Base-by-base conservation (phyloP, 345 rosid species). In the Conringia planisiliqua region DNA sequence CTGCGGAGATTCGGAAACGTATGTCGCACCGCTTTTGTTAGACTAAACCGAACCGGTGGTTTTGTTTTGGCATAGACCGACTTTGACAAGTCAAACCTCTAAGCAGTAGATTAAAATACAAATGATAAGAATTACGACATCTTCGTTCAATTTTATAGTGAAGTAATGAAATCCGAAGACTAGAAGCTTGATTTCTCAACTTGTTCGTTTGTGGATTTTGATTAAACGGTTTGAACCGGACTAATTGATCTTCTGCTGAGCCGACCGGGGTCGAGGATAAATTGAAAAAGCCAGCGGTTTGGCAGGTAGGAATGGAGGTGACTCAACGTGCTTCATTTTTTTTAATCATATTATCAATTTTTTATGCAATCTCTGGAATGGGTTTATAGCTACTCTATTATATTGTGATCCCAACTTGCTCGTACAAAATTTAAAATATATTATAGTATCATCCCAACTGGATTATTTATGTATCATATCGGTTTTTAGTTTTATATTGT, bases 331-430 rank as follows among this genome's bases (percentile, higher is more conserved):
- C 58, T 55, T 43, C 36, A 3, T 10, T 22, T 72, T 18, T 52
- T 72, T 18, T 52, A 63, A 42, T 73, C 54, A 20, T 48, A 14
- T 58, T n/a, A 24, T 71, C 57, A 71, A 33, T 58, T 2, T 39
- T 40, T 7, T 3, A 22, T 59, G 10, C 6, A 38, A 51, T 73
- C 56, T 54, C 11, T 16, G 16, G 46, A 52, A 62, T 52, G 70
- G 70, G 63, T 30, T 29, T 65, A 20, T 29, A 13, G 35, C 39
- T 63, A 30, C 54, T 63, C 4, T 52, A 40, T 70, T 46, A 52
- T 11, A 72, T 18, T 40, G 33, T 72, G 17, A 29, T 72, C 43
- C 76, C 76, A 72, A 72, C 76, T 72, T 62, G 63, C 40, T 40
- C 55, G 24, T 39, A 52, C 39, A 30, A 42, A 9, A 4, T 62